Evolutionary conservation across 2,329 filamentous ascomycete species (phyloP), one percentile per base, ranked within the genome.

Genomic region (Albophoma yamanashiensis): DNA sequence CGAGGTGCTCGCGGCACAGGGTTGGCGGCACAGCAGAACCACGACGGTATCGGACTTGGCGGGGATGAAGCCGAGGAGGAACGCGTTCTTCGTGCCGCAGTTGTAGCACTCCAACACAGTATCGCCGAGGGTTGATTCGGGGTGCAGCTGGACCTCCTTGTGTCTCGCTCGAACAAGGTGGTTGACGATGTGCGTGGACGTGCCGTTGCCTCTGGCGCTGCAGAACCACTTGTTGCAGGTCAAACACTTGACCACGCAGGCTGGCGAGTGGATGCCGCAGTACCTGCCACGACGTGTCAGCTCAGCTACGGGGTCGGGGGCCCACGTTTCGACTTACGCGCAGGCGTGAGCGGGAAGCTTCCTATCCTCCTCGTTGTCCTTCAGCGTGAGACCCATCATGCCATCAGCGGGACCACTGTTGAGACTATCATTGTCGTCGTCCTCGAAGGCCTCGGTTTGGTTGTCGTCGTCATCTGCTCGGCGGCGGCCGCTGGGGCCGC

Each of bases 151-250:
- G 58, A 99, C 94, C 78, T 99, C 95, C 80, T 97, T 99, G 79
- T 99, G 94, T 64, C 94, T 89, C 64, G 95, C 93, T 69, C 95
- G 89, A 62, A 99, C 94, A 40, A 99, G 85, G 72, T 99, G 94
- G 74, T 97, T 97, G 77, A 99, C 91, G 68, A 99, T 97, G 73
- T 99, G 94, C 40, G 93, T 96, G 34, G 93, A 97, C 58, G 91
- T 96, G 22, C 92, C 92, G 75, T 97, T 99, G 66, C 94, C 93
- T 69, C 93, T 90, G 62, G 93, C 92, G 75, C 92, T 97, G 77
- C 94, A 99, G 74, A 99, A 99, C 94, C 94, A 99, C 73, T 97
- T 99, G 79, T 85, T 93, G 79, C 94, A 99, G 62, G 88, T 84
- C 62, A 99, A 82, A 71, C 94, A 99, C 77, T 97, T 97, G 68